These are phyloP conservation scores for Rosa hybrid DNA, from an alignment of 331 rosid genomes.

Conservation along the genomic window DNA sequence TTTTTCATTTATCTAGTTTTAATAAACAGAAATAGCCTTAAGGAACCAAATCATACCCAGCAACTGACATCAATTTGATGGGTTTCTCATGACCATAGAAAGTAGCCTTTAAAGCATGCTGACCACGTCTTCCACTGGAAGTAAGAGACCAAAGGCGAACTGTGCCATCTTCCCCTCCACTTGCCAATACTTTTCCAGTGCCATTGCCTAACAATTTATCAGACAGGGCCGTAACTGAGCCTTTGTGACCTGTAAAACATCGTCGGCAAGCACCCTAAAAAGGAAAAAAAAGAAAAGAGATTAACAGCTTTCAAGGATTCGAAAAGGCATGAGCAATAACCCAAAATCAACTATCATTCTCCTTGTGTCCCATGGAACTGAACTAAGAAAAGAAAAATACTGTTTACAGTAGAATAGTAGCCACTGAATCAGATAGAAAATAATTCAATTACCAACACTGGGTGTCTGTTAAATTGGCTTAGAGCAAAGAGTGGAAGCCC, in stretches of 20 bases:
- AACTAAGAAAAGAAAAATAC: too few relatives aligned
- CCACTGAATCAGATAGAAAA: background rate
- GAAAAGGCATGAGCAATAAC: constrained; percentile 1
- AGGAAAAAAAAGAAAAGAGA: constrained; percentile 8
- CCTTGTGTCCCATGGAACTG: background rate
- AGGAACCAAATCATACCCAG: constrained; percentile 57
- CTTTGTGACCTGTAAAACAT: constrained; percentile 80
- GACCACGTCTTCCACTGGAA: constrained; percentile 64
- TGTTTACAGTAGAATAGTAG: background rate
- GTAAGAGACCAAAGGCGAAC: constrained; percentile 85
- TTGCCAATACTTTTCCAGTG: constrained; percentile 66
- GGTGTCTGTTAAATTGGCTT: background rate
- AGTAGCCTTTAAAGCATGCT: constrained; percentile 67
- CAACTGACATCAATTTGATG: constrained; percentile 61
- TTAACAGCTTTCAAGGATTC: background rate
- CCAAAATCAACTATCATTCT: background rate
- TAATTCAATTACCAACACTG: background rate
- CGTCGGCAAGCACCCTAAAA: constrained; percentile 53
- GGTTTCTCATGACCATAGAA: constrained; percentile 80
- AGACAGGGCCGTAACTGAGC: constrained; percentile 69
- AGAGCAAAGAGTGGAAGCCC: background rate
- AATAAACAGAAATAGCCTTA: background rate
- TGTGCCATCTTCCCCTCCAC: constrained; percentile 94
- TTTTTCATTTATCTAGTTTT: background rate
- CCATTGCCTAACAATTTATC: constrained; percentile 78